A percentile compares a stretch with the other conserved stretches of the same genome.
phyloP scores from a whole-genome alignment of 768 basidiomycete genomes.

The Calocybe gangraenosa region DNA sequence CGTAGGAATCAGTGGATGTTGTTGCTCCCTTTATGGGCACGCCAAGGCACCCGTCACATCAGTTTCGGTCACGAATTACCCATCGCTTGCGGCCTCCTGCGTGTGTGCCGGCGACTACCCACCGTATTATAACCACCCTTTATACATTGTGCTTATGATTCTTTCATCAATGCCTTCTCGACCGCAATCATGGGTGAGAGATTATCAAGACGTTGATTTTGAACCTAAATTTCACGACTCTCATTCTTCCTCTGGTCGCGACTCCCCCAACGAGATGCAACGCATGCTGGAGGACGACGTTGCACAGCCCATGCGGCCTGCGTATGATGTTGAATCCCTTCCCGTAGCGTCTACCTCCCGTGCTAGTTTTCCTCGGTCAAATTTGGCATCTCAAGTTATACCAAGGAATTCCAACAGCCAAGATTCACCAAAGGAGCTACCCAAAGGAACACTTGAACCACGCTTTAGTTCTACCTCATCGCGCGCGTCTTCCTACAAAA shows the following conservation, averaged over 20 bases:
- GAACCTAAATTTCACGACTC: slow-evolving; percentile 10
- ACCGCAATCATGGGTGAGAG: slow-evolving; percentile 18
- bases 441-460: neutral
- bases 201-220: slow-evolving; percentile 20
- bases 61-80: slow-evolving; percentile 10
- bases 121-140: slow-evolving; percentile 11
- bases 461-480: slow-evolving; percentile 8
- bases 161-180: slow-evolving; percentile 10
- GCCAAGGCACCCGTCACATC: slow-evolving; percentile 13
- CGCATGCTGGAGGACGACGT: slow-evolving; percentile 12
- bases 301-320: slow-evolving; percentile 10
- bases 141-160: too few relatives aligned
- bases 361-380: neutral
- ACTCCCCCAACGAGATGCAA: slow-evolving; percentile 14
- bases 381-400: neutral
- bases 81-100: neutral
- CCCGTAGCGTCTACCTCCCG: slow-evolving; percentile 4
- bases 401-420: neutral
- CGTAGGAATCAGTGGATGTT: too few relatives aligned
- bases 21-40: neutral
- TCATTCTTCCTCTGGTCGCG: slow-evolving; percentile 1
- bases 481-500: slow-evolving; percentile 10
- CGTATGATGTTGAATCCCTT: slow-evolving; percentile 1
- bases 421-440: neutral
- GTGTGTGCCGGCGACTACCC: slow-evolving; percentile 12